These are phyloP conservation scores for Aspergillus vadensis DNA, from an alignment of 2,329 filamentous ascomycete species.

Conservation along the genomic window DNA sequence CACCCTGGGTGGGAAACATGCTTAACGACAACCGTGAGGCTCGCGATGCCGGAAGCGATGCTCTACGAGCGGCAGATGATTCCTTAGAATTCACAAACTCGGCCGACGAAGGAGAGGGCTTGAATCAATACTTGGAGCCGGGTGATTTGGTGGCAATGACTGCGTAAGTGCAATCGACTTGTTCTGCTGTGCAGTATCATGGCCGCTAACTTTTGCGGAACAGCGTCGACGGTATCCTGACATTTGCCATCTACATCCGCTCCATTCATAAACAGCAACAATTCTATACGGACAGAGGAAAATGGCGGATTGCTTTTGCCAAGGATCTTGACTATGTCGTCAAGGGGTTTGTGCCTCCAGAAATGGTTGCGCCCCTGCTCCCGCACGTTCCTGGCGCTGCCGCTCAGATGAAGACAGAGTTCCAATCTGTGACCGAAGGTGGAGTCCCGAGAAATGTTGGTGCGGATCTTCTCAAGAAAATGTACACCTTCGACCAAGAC, in stretches of 20 bases:
- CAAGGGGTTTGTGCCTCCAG: conserved; percentile 50
- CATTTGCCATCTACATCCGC: conserved; percentile 44
- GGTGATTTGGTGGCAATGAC: conserved; percentile 45
- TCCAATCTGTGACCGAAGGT: conserved; percentile 43
- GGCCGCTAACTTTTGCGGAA: not conserved
- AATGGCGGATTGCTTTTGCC: conserved; percentile 45
- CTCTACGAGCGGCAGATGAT: conserved; percentile 25
- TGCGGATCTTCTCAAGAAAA: conserved; percentile 37
- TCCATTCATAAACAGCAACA: conserved; percentile 45
- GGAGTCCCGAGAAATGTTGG: conserved; percentile 44
- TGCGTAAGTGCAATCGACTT: conserved; percentile 25
- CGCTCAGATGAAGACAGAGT: conserved; percentile 29
- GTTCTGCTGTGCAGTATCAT: not conserved
- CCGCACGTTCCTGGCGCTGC: conserved; percentile 52
- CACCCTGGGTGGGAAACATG: conserved; percentile 35
- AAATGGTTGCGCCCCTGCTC: conserved; percentile 50
- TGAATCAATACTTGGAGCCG: conserved; percentile 37
- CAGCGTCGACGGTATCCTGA: conserved; percentile 31
- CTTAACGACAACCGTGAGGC: conserved; percentile 35
- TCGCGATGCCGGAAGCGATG: conserved; percentile 30
- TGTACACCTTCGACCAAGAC: conserved; percentile 38
- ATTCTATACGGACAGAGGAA: conserved; percentile 46
- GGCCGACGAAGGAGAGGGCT: conserved; percentile 34
- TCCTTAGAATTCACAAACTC: conserved; percentile 29
- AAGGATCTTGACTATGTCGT: conserved; percentile 52